Conservation (phyloP, 2,329 filamentous ascomycete species). For the Teratosphaeria epicoccoides region DNA sequence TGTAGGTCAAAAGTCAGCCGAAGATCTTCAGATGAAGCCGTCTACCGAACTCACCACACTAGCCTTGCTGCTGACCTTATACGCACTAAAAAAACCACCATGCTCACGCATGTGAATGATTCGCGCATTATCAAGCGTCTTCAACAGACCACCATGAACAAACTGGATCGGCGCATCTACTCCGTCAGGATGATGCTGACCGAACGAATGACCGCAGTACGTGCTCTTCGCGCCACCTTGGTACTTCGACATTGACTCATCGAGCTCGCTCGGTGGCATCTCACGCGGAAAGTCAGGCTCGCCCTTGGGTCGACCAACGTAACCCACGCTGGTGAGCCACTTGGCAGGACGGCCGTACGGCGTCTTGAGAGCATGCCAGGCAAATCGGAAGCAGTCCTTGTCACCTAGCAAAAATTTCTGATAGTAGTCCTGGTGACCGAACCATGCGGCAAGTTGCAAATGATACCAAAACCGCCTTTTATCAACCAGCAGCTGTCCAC, state of each 20-base stretch:
- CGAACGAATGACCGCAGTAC: conserved; percentile 28
- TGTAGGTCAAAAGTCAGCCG: conserved; percentile 4
- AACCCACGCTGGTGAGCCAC: conserved; percentile 26
- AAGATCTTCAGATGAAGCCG: not conserved
- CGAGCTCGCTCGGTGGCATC: not conserved
- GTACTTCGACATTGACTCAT: not conserved
- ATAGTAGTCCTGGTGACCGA: conserved; percentile 19
- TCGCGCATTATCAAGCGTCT: conserved; percentile 17
- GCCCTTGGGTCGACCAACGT: conserved; percentile 4
- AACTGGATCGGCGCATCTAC: conserved; percentile 19
- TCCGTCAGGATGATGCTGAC: conserved; percentile 25
- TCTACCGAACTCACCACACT: not conserved
- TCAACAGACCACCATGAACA: conserved; percentile 25
- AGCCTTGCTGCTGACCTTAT: conserved; percentile 14
- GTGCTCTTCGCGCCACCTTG: conserved; percentile 1
- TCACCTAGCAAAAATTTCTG: conserved; percentile 27
- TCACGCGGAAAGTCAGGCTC: not conserved
- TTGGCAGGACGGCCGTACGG: conserved; percentile 21
- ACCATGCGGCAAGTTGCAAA: conserved; percentile 27
- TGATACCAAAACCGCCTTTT: conserved; percentile 30
- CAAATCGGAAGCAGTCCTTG: conserved; percentile 29
- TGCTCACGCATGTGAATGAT: conserved; percentile 20
- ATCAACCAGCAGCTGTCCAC: conserved; percentile 28
- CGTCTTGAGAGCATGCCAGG: conserved; percentile 28
- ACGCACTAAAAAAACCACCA: conserved; percentile 21